A percentile compares a stretch with the other conserved stretches of the same genome.
Conservation (phyloP, 1,284 basidiomycete genomes). For the Porogramme epimiltina region DNA sequence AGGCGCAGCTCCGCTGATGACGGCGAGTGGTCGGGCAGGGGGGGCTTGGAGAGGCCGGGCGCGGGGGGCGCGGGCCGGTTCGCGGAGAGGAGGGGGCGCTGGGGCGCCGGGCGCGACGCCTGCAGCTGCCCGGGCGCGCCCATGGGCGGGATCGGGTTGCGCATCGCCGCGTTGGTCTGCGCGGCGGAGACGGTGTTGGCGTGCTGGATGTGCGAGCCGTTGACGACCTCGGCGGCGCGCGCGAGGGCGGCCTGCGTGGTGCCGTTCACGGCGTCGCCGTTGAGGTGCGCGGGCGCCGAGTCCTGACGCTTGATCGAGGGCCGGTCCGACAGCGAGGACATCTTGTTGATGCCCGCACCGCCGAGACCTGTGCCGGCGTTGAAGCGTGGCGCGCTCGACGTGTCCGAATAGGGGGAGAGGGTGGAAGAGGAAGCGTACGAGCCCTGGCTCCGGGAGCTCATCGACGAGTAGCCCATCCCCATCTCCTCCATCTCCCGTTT, state of each 20-base stretch:
- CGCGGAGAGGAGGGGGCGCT: constrained; percentile 50
- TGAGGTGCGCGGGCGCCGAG: constrained; percentile 53
- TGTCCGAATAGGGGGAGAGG: constrained; percentile 37
- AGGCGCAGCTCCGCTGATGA: constrained; percentile 63
- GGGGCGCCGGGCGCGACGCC: constrained; percentile 57
- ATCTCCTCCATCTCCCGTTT: constrained; percentile 86
- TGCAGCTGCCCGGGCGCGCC: constrained; percentile 32
- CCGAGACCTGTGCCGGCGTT: constrained; percentile 85
- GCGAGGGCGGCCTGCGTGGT: constrained; percentile 47
- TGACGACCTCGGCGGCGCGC: constrained; percentile 65
- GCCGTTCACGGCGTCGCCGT: constrained; percentile 44
- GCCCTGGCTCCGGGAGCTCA: constrained; percentile 12
- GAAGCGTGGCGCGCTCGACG: constrained; percentile 66
- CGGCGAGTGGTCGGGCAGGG: constrained; percentile 55
- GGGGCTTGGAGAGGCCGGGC: constrained; percentile 36
- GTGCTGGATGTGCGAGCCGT: constrained; percentile 54
- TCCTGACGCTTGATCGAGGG: constrained; percentile 59
- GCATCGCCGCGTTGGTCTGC: constrained; percentile 25
- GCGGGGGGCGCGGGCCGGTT: constrained; percentile 52
- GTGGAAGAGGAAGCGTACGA: constrained; percentile 22
- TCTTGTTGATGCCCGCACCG: constrained; percentile 52
- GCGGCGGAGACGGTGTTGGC: constrained; percentile 40
- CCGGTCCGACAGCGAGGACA: constrained; percentile 42
- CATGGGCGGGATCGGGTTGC: constrained; percentile 35
- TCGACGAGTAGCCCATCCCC: constrained; percentile 39